Evolutionary conservation across 768 basidiomycete genomes (phyloP).

Genomic region (Suillus weaverae): DNA sequence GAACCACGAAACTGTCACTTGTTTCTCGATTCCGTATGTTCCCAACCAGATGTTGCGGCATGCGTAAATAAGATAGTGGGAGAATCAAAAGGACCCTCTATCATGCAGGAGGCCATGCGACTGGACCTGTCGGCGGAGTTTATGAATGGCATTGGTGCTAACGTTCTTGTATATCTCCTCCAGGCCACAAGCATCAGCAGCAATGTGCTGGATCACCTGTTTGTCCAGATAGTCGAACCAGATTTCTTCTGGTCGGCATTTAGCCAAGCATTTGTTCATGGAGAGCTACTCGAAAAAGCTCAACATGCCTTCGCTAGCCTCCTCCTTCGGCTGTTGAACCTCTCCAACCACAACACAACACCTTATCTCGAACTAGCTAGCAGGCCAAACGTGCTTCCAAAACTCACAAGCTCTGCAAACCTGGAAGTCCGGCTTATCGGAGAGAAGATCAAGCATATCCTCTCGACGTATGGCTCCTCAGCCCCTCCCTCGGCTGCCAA

Average conservation of each 20-base stretch:
- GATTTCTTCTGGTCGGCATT: conserved; percentile 45
- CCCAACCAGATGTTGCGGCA: conserved; percentile 31
- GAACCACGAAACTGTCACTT: conserved; percentile 20
- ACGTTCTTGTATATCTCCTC: conserved; percentile 38
- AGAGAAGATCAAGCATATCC: conserved; percentile 37
- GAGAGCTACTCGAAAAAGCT: conserved; percentile 30
- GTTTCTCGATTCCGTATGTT: conserved; percentile 46
- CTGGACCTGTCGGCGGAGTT: conserved; percentile 34
- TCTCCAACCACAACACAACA: conserved; percentile 31
- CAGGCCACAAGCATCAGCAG: conserved; percentile 40
- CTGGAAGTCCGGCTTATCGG: conserved; percentile 27
- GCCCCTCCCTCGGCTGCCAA: conserved; percentile 21
- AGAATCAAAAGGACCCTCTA: conserved; percentile 32
- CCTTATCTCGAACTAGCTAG: conserved; percentile 37
- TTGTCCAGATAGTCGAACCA: conserved; percentile 42
- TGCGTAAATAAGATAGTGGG: conserved; percentile 37
- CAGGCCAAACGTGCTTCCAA: conserved; percentile 23
- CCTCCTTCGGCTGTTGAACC: conserved; percentile 42
- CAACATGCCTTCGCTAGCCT: conserved; percentile 46
- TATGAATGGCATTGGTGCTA: conserved; percentile 38
- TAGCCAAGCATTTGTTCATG: conserved; percentile 26
- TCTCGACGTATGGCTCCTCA: conserved; percentile 22
- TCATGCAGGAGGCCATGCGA: conserved; percentile 39
- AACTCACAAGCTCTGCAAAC: conserved; percentile 20
- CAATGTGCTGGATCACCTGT: conserved; percentile 33